phyloP scores from a whole-genome alignment of 1,139 yeast genomes.

The Suhomyces chickasaworum region DNA sequence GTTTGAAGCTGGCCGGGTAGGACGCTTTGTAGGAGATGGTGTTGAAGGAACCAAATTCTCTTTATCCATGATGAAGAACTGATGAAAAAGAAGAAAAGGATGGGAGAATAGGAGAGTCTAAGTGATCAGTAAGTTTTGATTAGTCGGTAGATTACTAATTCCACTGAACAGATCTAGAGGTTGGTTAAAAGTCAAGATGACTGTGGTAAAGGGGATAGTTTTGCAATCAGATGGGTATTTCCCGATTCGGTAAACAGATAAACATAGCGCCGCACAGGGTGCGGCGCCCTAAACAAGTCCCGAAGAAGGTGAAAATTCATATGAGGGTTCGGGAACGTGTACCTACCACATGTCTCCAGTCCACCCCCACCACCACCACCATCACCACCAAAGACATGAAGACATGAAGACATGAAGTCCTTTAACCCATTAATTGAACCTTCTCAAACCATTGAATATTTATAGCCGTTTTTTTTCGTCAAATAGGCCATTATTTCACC shows the following conservation, averaged over 20 bases:
- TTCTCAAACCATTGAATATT: too few relatives aligned
- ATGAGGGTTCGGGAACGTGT: too few relatives aligned
- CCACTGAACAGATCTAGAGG: background rate
- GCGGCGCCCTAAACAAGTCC: conserved; percentile 3
- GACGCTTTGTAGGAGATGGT: conserved; percentile 7
- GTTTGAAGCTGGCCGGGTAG: conserved; percentile 5
- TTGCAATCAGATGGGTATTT: conserved; percentile 8
- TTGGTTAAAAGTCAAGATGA: background rate
- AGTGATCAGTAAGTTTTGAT: too few relatives aligned
- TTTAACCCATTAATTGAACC: too few relatives aligned
- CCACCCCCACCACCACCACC: background rate
- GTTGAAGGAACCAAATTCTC: conserved; percentile 12
- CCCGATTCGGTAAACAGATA: conserved; percentile 8
- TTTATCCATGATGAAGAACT: conserved; percentile 9
- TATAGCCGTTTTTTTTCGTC: too few relatives aligned
- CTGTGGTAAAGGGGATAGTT: background rate
- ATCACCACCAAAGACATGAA: too few relatives aligned
- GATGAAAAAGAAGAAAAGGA: background rate
- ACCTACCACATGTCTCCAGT: background rate
- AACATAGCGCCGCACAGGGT: conserved; percentile 5
- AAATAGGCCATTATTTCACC: too few relatives aligned
- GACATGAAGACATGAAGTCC: too few relatives aligned
- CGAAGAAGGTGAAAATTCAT: too few relatives aligned
- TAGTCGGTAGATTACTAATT: too few relatives aligned
- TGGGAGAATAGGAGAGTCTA: too few relatives aligned